phyloP scores from a whole-genome alignment of 2,329 filamentous ascomycete species.

The Botrytis fabae region DNA sequence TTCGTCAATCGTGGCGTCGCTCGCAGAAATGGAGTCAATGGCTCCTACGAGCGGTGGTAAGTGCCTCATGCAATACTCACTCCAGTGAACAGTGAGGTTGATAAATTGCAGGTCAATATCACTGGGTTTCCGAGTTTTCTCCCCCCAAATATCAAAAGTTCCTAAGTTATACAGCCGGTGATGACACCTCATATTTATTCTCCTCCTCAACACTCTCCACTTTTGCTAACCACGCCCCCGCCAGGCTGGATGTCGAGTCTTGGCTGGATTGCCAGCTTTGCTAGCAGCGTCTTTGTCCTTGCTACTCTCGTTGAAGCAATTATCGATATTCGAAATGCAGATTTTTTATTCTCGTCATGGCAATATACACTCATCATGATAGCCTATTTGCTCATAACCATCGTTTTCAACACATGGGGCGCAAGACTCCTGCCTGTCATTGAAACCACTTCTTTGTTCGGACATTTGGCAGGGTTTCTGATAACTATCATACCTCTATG shows the following conservation, averaged over 20 bases:
- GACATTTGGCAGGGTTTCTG: slow-evolving; percentile 49
- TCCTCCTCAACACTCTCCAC: neutral
- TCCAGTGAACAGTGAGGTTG: slow-evolving; percentile 38
- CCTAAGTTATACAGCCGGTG: slow-evolving; percentile 53
- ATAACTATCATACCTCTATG: slow-evolving; percentile 46
- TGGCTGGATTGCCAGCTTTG: slow-evolving; percentile 48
- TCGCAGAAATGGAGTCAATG: slow-evolving; percentile 39
- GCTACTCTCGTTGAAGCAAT: slow-evolving; percentile 50
- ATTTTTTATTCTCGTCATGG: slow-evolving; percentile 44
- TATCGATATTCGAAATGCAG: slow-evolving; percentile 38
- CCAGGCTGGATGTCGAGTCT: slow-evolving; percentile 50
- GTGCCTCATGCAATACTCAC: neutral
- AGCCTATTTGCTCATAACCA: slow-evolving; percentile 45
- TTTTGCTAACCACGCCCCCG: slow-evolving; percentile 13
- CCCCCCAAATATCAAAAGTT: slow-evolving; percentile 51
- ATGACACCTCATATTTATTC: neutral
- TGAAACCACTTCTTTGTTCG: slow-evolving; percentile 47
- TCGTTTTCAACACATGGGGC: slow-evolving; percentile 48
- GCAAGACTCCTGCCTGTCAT: slow-evolving; percentile 45
- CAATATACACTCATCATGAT: slow-evolving; percentile 48
- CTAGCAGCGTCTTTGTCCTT: slow-evolving; percentile 46
- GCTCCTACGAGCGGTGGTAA: slow-evolving; percentile 33
- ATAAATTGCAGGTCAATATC: slow-evolving; percentile 52
- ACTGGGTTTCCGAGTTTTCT: slow-evolving; percentile 58
- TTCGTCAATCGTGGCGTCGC: slow-evolving; percentile 32